Percentiles rank a stretch among this genome's conserved stretches.
phyloP scores from a whole-genome alignment of 1,139 yeast genomes.

The Saccharomyces pastorianus region DNA sequence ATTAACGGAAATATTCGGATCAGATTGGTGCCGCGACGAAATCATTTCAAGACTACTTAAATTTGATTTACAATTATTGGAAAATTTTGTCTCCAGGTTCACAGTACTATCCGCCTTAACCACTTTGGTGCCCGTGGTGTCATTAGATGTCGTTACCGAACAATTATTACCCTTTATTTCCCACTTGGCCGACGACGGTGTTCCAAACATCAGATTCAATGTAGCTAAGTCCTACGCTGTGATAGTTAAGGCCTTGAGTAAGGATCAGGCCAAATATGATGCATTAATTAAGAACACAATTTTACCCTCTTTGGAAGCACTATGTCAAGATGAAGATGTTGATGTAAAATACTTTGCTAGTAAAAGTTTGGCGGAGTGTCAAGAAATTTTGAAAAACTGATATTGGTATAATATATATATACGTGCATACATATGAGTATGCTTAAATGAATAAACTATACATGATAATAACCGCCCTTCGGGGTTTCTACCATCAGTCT shows the following conservation, averaged over 20 bases:
- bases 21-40: slow-evolving; percentile 85
- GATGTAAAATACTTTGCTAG: slow-evolving; percentile 86
- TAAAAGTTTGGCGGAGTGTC: slow-evolving; percentile 41
- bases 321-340: slow-evolving; percentile 67
- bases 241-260: slow-evolving; percentile 45
- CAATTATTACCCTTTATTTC: slow-evolving; percentile 75
- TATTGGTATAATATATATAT: neutral
- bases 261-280: slow-evolving; percentile 19
- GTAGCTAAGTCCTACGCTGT: slow-evolving; percentile 77
- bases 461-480: neutral
- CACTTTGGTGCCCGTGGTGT: slow-evolving; percentile 62
- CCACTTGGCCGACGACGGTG: slow-evolving; percentile 65
- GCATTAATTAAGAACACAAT: slow-evolving; percentile 48
- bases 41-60: slow-evolving; percentile 68
- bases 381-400: slow-evolving; percentile 8
- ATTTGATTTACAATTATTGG: slow-evolving; percentile 37
- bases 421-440: neutral
- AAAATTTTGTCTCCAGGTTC: slow-evolving; percentile 73
- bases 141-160: slow-evolving; percentile 47
- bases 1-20: slow-evolving; percentile 80
- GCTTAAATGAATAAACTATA: neutral
- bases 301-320: slow-evolving; percentile 54
- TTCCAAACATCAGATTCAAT: slow-evolving; percentile 91
- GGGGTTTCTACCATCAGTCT: neutral
- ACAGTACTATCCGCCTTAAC: slow-evolving; percentile 87